phyloP scores from a whole-genome alignment of 306 rosid genomes.

The Senna tora region DNA sequence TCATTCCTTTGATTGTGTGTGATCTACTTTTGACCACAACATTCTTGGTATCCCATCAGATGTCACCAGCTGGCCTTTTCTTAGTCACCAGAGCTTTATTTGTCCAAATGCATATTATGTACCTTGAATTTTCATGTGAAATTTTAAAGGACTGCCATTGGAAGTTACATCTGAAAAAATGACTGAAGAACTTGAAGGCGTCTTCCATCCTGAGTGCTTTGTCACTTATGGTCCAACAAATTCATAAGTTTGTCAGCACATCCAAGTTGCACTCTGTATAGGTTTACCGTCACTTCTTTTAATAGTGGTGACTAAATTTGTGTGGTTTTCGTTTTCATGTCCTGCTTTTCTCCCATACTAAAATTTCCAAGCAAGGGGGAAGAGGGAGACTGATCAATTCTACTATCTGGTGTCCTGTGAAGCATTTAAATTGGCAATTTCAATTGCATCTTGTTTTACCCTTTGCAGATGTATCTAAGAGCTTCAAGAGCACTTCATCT shows the following conservation, averaged over 20 bases:
- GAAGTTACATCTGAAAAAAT: not conserved
- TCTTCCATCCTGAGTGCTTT: constrained; percentile 19
- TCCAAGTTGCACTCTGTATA: constrained; percentile 2
- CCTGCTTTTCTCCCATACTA: constrained; percentile 13
- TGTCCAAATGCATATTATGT: not conserved
- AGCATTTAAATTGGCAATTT: constrained; percentile 37
- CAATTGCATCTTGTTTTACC: constrained; percentile 36
- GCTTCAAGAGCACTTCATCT: constrained; percentile 47
- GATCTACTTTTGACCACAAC: too few relatives aligned
- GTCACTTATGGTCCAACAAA: not conserved
- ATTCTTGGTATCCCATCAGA: too few relatives aligned
- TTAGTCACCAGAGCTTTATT: too few relatives aligned
- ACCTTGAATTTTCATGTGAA: not conserved
- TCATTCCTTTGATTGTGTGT: too few relatives aligned
- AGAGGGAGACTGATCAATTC: constrained; percentile 12
- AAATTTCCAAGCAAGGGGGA: constrained; percentile 7
- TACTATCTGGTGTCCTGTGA: constrained; percentile 25
- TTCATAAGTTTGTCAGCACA: constrained; percentile 15
- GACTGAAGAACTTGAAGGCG: not conserved
- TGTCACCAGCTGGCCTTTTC: too few relatives aligned
- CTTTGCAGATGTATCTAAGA: constrained; percentile 59
- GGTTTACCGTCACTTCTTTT: constrained; percentile 2
- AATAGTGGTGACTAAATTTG: too few relatives aligned
- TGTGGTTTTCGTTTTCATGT: constrained; percentile 5
- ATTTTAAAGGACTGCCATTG: not conserved